Evolutionary conservation across 176 grass and related monocot species (phyloP).

Genomic region (Oryza longistaminata): DNA sequence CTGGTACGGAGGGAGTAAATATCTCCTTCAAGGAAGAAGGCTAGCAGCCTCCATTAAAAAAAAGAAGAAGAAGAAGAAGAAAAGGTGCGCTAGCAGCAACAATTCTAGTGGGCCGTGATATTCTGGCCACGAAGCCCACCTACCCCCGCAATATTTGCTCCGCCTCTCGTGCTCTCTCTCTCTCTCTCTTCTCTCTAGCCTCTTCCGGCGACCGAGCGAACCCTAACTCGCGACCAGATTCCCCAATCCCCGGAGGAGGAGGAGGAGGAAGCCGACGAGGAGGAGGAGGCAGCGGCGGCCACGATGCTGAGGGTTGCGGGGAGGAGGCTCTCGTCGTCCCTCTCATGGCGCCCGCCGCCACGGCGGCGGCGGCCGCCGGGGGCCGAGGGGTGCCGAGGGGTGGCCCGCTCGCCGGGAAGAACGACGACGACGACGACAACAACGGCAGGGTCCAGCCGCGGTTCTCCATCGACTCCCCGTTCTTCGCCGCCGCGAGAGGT

Average conservation of each 20-base stretch:
- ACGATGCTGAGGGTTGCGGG: conserved; percentile 61
- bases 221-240: conserved; percentile 36
- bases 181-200: neutral
- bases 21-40: no score
- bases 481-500: conserved; percentile 47
- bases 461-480: conserved; percentile 40
- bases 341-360: conserved; percentile 46
- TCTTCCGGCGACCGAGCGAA: conserved; percentile 27
- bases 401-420: conserved; percentile 13
- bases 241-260: neutral
- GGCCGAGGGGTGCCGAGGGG: conserved; percentile 29
- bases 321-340: conserved; percentile 55
- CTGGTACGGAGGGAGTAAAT: no score
- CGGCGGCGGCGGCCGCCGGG: conserved; percentile 25
- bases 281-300: neutral
- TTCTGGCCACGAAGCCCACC: neutral
- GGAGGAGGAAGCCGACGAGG: neutral
- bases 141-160: conserved; percentile 13
- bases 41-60: no score
- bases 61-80: no score
- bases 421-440: conserved; percentile 29
- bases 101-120: neutral
- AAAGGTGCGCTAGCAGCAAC: neutral
- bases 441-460: conserved; percentile 18
- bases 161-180: neutral